Evolutionary conservation across 768 basidiomycete species (phyloP), one percentile per base, ranked within the genome.

Genomic region (Rhodosporidiobolus sp.): DNA sequence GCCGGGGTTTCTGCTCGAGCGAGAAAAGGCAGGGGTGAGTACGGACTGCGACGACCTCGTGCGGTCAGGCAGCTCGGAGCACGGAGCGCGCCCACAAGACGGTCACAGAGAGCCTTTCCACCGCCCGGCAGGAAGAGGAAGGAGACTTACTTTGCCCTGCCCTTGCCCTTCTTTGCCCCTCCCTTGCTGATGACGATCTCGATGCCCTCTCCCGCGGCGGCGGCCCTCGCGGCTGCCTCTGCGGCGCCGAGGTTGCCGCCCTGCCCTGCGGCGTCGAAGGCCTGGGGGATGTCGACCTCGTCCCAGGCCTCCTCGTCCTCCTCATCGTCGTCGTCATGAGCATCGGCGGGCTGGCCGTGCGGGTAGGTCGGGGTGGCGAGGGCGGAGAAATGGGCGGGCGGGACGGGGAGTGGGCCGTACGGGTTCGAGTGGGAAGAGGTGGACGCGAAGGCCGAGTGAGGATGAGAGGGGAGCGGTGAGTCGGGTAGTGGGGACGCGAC

Each of bases 151-250:
- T 63, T 68, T 78, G 78, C 77, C 82, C 84, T 57, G 81, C 80
- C 72, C 82, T 82, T 48, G 83, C 77, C 76, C 56, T 63, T 64
- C 24, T 54, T 50, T 9, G 16, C 45, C 19, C 11, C n/a, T 35
- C 45, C 56, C 49, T 6, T 43, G 61, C 45, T 11, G n/a, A 91
- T 84, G 1, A 88, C 89, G 67, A 92, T 89, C 84, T 92, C 89
- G 46, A 92, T 84, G 50, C 63, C 77, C 35, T 26, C 30, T 34
- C 19, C 17, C 30, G 67, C 69, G 24, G 65, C 48, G 32, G 48
- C 35, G 32, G 62, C 34, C 10, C 30, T 45, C 20, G 67, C 64
- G 14, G 68, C 61, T 4, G 61, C 58, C 26, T 62, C 32, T 12
- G 66, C 30, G 5, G 35, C 61, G 11, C 50, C n/a, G 12, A 57